Evolutionary conservation across 805 yeast species (phyloP).

Genomic region (Candida ascalaphidarum): DNA sequence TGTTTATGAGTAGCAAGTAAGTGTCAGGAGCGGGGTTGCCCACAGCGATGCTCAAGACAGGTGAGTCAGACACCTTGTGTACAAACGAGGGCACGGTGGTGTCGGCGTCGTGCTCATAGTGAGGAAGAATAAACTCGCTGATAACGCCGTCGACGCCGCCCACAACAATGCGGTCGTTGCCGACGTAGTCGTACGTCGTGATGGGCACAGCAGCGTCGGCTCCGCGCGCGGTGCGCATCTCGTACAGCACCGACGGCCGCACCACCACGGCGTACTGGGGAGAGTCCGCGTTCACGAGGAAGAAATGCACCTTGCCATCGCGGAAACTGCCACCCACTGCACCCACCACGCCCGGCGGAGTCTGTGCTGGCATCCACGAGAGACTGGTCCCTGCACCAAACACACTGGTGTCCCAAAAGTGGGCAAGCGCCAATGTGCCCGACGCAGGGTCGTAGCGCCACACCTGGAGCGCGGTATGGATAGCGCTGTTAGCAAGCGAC

Average conservation of each 20-base stretch:
- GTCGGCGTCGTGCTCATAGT: constrained; percentile 4
- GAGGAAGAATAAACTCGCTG: constrained; percentile 46
- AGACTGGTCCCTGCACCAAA: constrained; percentile 39
- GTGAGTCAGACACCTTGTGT: constrained; percentile 21
- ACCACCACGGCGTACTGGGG: constrained; percentile 9
- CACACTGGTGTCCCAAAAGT: constrained; percentile 21
- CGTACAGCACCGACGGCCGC: constrained; percentile 15
- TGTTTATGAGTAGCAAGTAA: constrained; percentile 18
- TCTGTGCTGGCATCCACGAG: constrained; percentile 30
- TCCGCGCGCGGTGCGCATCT: constrained; percentile 4
- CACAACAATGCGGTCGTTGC: constrained; percentile 35
- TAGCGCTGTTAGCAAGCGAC: constrained; percentile 1
- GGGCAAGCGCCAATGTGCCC: constrained; percentile 15
- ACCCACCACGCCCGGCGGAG: constrained; percentile 29
- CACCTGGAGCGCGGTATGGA: constrained; percentile 35
- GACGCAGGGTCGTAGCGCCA: constrained; percentile 33
- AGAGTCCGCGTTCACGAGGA: constrained; percentile 22
- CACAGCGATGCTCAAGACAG: constrained; percentile 17
- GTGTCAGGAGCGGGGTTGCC: constrained; percentile 14
- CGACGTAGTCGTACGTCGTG: constrained; percentile 41
- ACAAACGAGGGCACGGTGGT: constrained; percentile 22
- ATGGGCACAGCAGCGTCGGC: constrained; percentile 15
- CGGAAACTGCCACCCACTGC: constrained; percentile 45
- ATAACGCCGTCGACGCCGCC: constrained; percentile 55
- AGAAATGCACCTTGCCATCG: constrained; percentile 48